Percentiles rank a stretch among this genome's conserved stretches.
phyloP scores from a whole-genome alignment of 495 filamentous ascomycete genomes.

The Penicillium riverlandense region DNA sequence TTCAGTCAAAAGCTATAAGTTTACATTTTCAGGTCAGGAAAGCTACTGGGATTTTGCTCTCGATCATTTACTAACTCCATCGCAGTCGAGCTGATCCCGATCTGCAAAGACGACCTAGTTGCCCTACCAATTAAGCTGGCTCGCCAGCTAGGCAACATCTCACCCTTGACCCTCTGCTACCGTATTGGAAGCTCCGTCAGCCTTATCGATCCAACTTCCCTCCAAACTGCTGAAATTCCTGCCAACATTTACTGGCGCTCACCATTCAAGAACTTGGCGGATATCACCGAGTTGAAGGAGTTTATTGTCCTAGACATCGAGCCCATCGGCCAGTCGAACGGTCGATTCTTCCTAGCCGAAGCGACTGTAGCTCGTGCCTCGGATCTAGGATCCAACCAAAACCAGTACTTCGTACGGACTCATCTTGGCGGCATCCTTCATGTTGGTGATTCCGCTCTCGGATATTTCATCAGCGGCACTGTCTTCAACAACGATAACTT shows the following conservation, averaged over 20 bases:
- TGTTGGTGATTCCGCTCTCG: constrained; percentile 84
- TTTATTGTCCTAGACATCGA: constrained; percentile 96
- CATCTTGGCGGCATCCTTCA: constrained; percentile 85
- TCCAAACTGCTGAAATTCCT: constrained; percentile 81
- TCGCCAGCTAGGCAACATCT: constrained; percentile 76
- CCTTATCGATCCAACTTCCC: constrained; percentile 81
- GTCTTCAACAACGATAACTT: constrained; percentile 86
- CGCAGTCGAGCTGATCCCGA: constrained; percentile 76
- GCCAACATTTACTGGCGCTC: constrained; percentile 77
- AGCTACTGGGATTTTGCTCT: no score
- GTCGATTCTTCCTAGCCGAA: constrained; percentile 78
- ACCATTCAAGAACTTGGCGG: constrained; percentile 77
- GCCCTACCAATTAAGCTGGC: constrained; percentile 87
- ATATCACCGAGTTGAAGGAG: constrained; percentile 78
- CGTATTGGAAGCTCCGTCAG: constrained; percentile 86
- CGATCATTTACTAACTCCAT: no score
- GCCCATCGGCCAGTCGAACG: constrained; percentile 62
- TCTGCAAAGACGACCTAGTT: constrained; percentile 95
- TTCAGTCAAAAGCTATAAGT: constrained; percentile 83
- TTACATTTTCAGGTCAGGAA: constrained; percentile 47
- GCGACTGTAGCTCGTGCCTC: constrained; percentile 79
- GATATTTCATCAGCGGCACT: constrained; percentile 78
- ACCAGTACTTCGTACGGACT: constrained; percentile 77
- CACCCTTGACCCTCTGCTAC: constrained; percentile 73
- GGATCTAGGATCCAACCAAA: constrained; percentile 83